Evolutionary conservation across 768 basidiomycete genomes (phyloP), one percentile per base, ranked within the genome.

Genomic region (Leccinum truebloodii): DNA sequence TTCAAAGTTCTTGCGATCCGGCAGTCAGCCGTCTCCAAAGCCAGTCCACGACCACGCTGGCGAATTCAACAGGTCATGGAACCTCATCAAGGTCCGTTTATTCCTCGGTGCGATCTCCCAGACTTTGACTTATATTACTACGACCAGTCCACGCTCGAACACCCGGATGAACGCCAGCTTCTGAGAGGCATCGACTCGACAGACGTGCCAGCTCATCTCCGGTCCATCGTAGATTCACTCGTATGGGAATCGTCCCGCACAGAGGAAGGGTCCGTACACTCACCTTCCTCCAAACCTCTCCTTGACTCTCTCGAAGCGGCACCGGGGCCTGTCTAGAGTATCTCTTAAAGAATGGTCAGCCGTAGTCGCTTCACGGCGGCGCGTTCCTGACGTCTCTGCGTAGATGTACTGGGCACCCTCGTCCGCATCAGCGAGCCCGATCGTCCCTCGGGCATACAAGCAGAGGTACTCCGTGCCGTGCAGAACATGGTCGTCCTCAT

Each of bases 251-350:
- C 90, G 16, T 87, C 87, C 12, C 82, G 88, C 61, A 84, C 83
- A n/a, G 92, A 94, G 69, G 91, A 90, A 76, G 92, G 91, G 94
- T 96, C 75, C 66, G 89, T 82, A 44, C 62, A 41, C 56, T 61
- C 52, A 34, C 49, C 32, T 37, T 54, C 51, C 54, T 18, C 57
- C 41, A 34, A 54, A 51, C 28, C 35, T 56, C 63, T 59, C 50
- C 24, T 57, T 66, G 55, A 59, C 64, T 35, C 57, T 54, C 63
- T 58, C 32, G 41, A 64, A 95, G 95, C 60, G 86, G 83, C 13
- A 95, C 94, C 9, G 95, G 95, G 41, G 87, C 82, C 32, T 97
- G 95, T 69, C 76, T 97, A 54, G 95, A 98, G 74, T 95, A 94
- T 73, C 82, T 96, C 26, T 76, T 98, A 34, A 94, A 94, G 79